phyloP scores from a whole-genome alignment of 2,329 filamentous ascomycete genomes.

The Penicillium italicum region DNA sequence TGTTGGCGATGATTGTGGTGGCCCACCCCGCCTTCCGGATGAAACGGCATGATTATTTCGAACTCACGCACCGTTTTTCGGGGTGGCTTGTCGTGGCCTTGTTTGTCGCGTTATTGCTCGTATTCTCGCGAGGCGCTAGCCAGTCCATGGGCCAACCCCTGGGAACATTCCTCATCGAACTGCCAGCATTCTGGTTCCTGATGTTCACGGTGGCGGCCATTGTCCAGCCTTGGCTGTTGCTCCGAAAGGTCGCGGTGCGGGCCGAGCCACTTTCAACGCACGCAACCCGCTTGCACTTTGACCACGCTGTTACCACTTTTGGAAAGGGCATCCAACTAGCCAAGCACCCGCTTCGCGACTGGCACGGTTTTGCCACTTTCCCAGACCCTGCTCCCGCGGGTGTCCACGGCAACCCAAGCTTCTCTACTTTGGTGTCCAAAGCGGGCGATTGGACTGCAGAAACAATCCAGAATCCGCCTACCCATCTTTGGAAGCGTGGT shows the following conservation, averaged over 20 bases:
- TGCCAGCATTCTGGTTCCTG: constrained; percentile 66
- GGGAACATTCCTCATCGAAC: constrained; percentile 42
- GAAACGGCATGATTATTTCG: constrained; percentile 65
- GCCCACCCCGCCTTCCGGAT: constrained; percentile 63
- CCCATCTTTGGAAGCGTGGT: constrained; percentile 64
- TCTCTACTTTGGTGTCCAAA: constrained; percentile 67
- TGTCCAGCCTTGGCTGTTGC: constrained; percentile 67
- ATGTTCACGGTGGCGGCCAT: constrained; percentile 61
- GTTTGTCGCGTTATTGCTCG: constrained; percentile 62
- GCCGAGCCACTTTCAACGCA: constrained; percentile 67
- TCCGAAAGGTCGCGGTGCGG: constrained; percentile 64
- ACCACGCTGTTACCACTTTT: constrained; percentile 57
- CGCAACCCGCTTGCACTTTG: constrained; percentile 67
- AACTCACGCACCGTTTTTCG: constrained; percentile 66
- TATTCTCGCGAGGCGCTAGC: constrained; percentile 50
- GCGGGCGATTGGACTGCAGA: constrained; percentile 71
- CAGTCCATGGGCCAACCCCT: constrained; percentile 34
- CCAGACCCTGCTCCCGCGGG: constrained; percentile 47
- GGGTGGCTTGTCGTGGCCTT: constrained; percentile 66
- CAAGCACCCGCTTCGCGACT: constrained; percentile 62
- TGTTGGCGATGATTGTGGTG: constrained; percentile 58
- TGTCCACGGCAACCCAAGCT: constrained; percentile 46
- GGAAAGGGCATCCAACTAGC: constrained; percentile 60
- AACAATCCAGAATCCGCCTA: constrained; percentile 60
- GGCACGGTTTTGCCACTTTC: constrained; percentile 74